phyloP scores from a whole-genome alignment of 495 filamentous ascomycete genomes.

The Hypoxylon cercidicola region DNA sequence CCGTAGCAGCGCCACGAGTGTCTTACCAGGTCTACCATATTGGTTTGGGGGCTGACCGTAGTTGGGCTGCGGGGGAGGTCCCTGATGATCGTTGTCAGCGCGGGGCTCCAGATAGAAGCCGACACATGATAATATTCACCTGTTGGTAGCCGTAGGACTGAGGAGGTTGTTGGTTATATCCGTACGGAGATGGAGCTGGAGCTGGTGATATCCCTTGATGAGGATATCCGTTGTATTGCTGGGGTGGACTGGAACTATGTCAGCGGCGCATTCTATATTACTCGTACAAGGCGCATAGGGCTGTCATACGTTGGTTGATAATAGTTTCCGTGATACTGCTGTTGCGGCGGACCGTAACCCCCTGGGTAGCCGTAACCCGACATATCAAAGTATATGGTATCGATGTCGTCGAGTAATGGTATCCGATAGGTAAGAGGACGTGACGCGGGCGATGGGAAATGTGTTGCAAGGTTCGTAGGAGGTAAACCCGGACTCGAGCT shows the following conservation, averaged over 20 bases:
- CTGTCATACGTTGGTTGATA: constrained; percentile 51
- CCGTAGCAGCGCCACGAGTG: not conserved
- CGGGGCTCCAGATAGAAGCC: constrained; percentile 26
- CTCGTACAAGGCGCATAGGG: constrained; percentile 26
- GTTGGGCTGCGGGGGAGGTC: constrained; percentile 54
- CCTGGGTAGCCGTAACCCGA: constrained; percentile 55
- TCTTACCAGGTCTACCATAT: constrained; percentile 56
- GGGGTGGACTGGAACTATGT: constrained; percentile 41
- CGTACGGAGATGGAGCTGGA: constrained; percentile 48
- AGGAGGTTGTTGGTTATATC: constrained; percentile 59
- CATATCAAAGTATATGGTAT: constrained; percentile 45
- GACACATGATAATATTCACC: constrained; percentile 47
- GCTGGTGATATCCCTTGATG: constrained; percentile 47
- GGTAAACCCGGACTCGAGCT: not conserved
- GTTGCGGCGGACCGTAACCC: constrained; percentile 55
- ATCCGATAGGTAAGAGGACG: too few relatives aligned
- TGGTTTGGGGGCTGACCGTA: constrained; percentile 52
- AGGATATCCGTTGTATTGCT: constrained; percentile 52
- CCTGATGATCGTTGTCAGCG: constrained; percentile 44
- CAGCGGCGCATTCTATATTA: constrained; percentile 24
- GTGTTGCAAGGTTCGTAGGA: constrained; percentile 5
- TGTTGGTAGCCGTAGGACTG: constrained; percentile 47
- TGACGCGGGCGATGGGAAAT: not conserved
- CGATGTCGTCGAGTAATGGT: constrained; percentile 13
- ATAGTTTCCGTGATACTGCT: constrained; percentile 54